Conservation (phyloP, 768 basidiomycete genomes). For the Phlebiopsis gigantea region DNA sequence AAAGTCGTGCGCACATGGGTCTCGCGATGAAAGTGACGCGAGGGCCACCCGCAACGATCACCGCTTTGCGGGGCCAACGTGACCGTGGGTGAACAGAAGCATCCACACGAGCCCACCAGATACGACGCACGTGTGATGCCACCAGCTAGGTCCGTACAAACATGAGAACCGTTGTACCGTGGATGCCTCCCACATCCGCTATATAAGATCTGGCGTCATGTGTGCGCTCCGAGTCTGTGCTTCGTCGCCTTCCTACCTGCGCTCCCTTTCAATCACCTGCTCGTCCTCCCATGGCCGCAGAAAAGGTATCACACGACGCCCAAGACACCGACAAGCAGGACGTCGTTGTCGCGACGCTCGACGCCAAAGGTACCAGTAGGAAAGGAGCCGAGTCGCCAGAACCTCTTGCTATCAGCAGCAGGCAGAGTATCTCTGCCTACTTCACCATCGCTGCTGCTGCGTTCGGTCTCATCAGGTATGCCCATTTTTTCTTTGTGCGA, state of each 20-base stretch:
- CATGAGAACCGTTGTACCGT: slow-evolving; percentile 3
- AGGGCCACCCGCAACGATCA: too few relatives aligned
- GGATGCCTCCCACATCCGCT: not conserved
- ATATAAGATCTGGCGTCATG: not conserved
- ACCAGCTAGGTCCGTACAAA: not conserved
- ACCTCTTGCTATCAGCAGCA: slow-evolving; percentile 21
- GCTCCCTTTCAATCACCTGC: not conserved
- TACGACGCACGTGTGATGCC: slow-evolving; percentile 11
- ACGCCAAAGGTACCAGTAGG: not conserved
- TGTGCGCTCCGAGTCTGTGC: not conserved
- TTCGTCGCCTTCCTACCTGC: slow-evolving; percentile 1
- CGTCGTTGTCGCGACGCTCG: slow-evolving; percentile 1
- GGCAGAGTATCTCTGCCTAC: slow-evolving; percentile 47
- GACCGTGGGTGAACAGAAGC: slow-evolving; percentile 1
- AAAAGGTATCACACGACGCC: slow-evolving; percentile 5
- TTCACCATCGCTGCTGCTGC: slow-evolving; percentile 63
- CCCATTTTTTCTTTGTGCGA: slow-evolving; percentile 19
- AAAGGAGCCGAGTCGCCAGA: not conserved
- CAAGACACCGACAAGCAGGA: not conserved
- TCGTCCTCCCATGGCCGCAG: not conserved
- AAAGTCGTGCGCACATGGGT: too few relatives aligned
- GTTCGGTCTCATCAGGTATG: slow-evolving; percentile 48
- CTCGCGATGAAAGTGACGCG: too few relatives aligned
- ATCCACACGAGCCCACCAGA: not conserved
- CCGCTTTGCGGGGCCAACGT: not conserved